Evolutionary conservation across 306 rosid genomes (phyloP).

Genomic region (Heteromeles arbutifolia): DNA sequence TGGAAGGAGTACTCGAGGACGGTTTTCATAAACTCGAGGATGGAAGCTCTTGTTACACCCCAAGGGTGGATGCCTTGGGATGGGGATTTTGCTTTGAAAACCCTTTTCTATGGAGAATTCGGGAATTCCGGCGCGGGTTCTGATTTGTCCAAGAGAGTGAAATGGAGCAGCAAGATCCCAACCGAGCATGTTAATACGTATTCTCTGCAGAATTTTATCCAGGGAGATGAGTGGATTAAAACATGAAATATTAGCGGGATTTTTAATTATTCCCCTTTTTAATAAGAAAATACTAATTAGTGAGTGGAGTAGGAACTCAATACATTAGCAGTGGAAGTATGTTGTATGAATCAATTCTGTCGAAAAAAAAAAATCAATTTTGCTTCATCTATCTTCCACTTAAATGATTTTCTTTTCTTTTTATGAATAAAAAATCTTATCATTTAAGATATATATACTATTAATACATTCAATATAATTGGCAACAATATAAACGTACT

Average conservation of each 20-base stretch:
- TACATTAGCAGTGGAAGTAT: too few relatives aligned
- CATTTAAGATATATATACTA: too few relatives aligned
- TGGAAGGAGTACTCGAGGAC: slow-evolving; percentile 88
- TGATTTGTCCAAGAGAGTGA: slow-evolving; percentile 36
- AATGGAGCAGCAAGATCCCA: slow-evolving; percentile 62
- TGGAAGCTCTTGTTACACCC: slow-evolving; percentile 43
- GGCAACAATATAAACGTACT: too few relatives aligned
- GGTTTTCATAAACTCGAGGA: slow-evolving; percentile 39
- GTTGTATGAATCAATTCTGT: too few relatives aligned
- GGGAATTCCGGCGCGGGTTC: slow-evolving; percentile 54
- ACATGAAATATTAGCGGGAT: neutral
- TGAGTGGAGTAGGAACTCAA: neutral
- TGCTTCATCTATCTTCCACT: too few relatives aligned
- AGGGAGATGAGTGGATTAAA: slow-evolving; percentile 64
- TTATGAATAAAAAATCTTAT: too few relatives aligned
- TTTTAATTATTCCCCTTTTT: neutral
- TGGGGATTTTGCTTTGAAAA: slow-evolving; percentile 53
- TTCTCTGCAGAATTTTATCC: slow-evolving; percentile 71
- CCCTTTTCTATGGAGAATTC: slow-evolving; percentile 76
- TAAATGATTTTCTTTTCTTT: too few relatives aligned
- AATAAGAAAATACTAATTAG: neutral
- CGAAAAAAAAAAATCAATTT: too few relatives aligned
- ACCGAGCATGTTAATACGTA: slow-evolving; percentile 39
- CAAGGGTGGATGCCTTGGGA: slow-evolving; percentile 81
- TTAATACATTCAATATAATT: too few relatives aligned